Evolutionary conservation across 2,329 filamentous ascomycete species (phyloP).

Genomic region (Exserohilum turcica): DNA sequence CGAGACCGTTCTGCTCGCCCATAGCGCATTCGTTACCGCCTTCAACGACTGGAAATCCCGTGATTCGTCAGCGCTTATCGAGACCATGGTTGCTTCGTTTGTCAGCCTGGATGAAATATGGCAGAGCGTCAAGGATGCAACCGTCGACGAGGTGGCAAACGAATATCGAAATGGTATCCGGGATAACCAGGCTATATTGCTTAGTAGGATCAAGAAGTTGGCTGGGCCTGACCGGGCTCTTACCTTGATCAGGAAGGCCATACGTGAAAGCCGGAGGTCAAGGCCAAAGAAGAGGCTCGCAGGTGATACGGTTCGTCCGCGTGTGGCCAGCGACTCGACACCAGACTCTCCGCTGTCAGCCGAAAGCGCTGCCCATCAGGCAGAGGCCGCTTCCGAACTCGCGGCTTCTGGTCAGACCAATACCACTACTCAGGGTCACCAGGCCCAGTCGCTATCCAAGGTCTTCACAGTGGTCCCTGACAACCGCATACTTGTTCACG

Average conservation of each 20-base stretch:
- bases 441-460: constrained; percentile 55
- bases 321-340: constrained; percentile 59
- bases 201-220: constrained; percentile 79
- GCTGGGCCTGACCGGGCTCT: constrained; percentile 74
- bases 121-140: constrained; percentile 80
- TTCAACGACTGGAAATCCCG: constrained; percentile 85
- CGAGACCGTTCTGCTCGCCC: constrained; percentile 68
- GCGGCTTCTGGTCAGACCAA: constrained; percentile 26
- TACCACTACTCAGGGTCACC: constrained; percentile 35
- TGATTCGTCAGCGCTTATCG: constrained; percentile 76
- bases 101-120: constrained; percentile 83
- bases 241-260: constrained; percentile 74
- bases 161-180: constrained; percentile 82
- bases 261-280: constrained; percentile 70
- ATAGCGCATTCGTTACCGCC: constrained; percentile 75
- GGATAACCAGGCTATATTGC: constrained; percentile 78
- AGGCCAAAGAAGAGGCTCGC: constrained; percentile 68
- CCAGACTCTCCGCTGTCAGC: constrained; percentile 33
- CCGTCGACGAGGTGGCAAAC: constrained; percentile 71
- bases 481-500: constrained; percentile 77
- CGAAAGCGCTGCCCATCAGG: constrained; percentile 45
- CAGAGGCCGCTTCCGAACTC: constrained; percentile 40
- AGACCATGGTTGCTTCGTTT: constrained; percentile 86
- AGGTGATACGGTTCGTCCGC: constrained; percentile 70
- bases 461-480: constrained; percentile 68